Conservation (phyloP, 2,329 filamentous ascomycete genomes). For the Chrysoporthe cubensis region DNA sequence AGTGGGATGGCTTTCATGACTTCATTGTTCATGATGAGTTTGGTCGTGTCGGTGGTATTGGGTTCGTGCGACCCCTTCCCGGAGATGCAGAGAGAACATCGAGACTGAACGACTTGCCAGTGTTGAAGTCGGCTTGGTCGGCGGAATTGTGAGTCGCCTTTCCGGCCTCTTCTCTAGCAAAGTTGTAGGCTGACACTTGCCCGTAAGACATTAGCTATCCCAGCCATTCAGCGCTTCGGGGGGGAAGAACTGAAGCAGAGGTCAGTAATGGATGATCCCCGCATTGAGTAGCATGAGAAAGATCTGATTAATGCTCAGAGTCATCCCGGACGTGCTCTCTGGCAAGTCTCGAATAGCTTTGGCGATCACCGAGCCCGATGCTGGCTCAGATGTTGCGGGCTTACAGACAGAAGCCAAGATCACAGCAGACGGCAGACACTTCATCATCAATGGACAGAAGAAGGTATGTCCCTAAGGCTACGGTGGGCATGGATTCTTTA, state of each 20-base stretch:
- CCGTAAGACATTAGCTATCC: conserved; percentile 25
- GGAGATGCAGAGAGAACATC: not conserved
- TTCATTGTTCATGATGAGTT: conserved; percentile 42
- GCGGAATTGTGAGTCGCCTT: conserved; percentile 17
- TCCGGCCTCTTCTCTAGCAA: not conserved
- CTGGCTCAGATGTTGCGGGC: conserved; percentile 30
- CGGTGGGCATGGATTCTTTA: too few species aligned
- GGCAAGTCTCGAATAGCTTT: conserved; percentile 38
- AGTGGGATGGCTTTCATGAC: conserved; percentile 45
- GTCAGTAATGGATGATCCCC: conserved; percentile 28
- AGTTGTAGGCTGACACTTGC: not conserved
- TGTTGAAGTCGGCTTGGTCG: conserved; percentile 26
- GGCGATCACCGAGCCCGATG: conserved; percentile 32
- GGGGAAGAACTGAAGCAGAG: conserved; percentile 30
- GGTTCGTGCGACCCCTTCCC: conserved; percentile 30
- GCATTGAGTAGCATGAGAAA: conserved; percentile 28
- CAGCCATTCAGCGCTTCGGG: conserved; percentile 35
- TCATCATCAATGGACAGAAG: conserved; percentile 65
- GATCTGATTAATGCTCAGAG: conserved; percentile 15
- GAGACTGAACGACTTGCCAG: conserved; percentile 32
- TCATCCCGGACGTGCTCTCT: conserved; percentile 41
- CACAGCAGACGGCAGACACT: conserved; percentile 36
- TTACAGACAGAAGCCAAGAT: conserved; percentile 28
- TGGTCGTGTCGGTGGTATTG: conserved; percentile 34
- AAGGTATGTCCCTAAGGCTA: conserved; percentile 35